phyloP scores from a whole-genome alignment of 495 filamentous ascomycete genomes.

The Neurospora sp. region DNA sequence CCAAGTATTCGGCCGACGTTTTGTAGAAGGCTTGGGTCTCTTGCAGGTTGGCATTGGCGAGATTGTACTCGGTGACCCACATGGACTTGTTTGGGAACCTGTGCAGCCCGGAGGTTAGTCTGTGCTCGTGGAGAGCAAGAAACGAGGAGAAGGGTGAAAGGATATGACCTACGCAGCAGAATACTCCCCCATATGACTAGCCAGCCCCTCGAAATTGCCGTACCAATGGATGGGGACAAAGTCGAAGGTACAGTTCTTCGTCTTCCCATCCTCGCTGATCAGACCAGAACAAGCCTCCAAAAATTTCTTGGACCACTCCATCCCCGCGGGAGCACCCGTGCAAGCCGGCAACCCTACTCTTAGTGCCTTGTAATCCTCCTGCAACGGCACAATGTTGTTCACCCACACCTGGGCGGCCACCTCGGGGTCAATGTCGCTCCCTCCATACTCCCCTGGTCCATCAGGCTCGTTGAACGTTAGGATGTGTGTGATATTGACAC shows the following conservation, averaged over 20 bases:
- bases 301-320: constrained; percentile 54
- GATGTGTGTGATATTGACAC: constrained; percentile 52
- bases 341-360: constrained; percentile 50
- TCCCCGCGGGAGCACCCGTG: constrained; percentile 43
- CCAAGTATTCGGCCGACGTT: constrained; percentile 49
- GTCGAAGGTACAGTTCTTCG: constrained; percentile 51
- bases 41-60: constrained; percentile 36
- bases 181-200: constrained; percentile 56
- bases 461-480: constrained; percentile 73
- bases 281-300: constrained; percentile 40
- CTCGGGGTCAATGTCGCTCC: constrained; percentile 43
- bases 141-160: background rate
- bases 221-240: constrained; percentile 75
- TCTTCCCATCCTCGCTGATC: constrained; percentile 21
- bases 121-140: background rate
- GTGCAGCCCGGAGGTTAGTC: background rate
- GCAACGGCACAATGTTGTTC: constrained; percentile 54
- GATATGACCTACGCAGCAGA: constrained; percentile 30
- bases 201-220: constrained; percentile 61
- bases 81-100: constrained; percentile 49
- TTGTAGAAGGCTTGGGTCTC: constrained; percentile 58
- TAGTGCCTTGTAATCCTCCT: constrained; percentile 33
- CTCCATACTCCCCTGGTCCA: constrained; percentile 38
- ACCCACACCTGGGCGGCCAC: constrained; percentile 57
- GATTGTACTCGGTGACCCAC: constrained; percentile 68